A percentile compares a stretch with the other conserved stretches of the same genome.
phyloP scores from a whole-genome alignment of 2,329 filamentous ascomycete species.

The Trichoderma sp. region DNA sequence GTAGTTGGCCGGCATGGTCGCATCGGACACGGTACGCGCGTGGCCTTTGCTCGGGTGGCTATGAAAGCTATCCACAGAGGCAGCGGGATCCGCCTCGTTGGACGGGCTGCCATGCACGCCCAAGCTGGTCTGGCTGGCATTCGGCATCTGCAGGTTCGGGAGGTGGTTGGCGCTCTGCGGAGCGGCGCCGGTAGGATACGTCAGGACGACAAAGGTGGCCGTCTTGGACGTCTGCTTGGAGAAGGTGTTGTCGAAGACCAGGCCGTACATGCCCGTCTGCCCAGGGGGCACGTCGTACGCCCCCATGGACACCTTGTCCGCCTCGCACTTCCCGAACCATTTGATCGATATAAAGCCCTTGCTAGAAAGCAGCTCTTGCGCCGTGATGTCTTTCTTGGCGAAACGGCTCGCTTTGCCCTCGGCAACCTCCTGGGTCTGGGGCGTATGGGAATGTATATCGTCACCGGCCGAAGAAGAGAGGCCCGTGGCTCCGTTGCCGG shows the following conservation, averaged over 20 bases:
- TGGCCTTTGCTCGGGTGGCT: constrained; percentile 51
- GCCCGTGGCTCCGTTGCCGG: constrained; percentile 66
- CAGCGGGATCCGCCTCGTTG: constrained; percentile 49
- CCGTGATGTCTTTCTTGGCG: constrained; percentile 61
- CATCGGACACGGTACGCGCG: constrained; percentile 55
- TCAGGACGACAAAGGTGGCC: constrained; percentile 90
- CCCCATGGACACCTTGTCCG: constrained; percentile 91
- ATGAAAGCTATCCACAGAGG: constrained; percentile 64
- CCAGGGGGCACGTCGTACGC: constrained; percentile 75
- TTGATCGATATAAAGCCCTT: constrained; percentile 71
- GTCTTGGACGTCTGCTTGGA: constrained; percentile 94
- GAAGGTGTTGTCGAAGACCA: constrained; percentile 99
- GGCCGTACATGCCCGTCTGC: constrained; percentile 88
- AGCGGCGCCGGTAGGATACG: constrained; percentile 80
- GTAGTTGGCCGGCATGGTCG: constrained; percentile 55
- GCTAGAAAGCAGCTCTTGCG: constrained; percentile 64
- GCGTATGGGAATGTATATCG: constrained; percentile 50
- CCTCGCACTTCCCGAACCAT: constrained; percentile 95
- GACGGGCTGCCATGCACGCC: constrained; percentile 48
- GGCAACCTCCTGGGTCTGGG: constrained; percentile 47
- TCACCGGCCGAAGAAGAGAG: constrained; percentile 48
- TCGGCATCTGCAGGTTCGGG: constrained; percentile 55
- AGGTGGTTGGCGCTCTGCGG: constrained; percentile 75
- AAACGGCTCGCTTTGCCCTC: constrained; percentile 53
- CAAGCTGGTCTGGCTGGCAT: constrained; percentile 56